Evolutionary conservation across 2,329 filamentous ascomycete species (phyloP).

Genomic region (Neoarthrinium moseri): DNA sequence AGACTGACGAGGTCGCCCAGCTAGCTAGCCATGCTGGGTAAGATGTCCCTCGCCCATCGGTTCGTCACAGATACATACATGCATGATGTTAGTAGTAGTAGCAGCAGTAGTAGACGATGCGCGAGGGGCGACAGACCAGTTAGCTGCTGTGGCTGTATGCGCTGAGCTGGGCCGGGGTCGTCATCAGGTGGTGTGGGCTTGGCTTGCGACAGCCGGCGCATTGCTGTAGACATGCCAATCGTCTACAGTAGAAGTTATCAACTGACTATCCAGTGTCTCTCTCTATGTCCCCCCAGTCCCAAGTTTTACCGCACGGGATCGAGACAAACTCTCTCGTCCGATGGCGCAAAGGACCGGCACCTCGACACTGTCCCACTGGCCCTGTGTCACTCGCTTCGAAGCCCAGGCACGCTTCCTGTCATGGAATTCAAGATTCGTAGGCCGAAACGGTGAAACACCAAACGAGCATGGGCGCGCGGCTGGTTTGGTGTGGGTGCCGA

Average conservation of each 20-base stretch:
- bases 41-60: background rate
- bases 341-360: background rate
- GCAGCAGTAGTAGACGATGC: too few relatives aligned
- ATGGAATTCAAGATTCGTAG: conserved; percentile 18
- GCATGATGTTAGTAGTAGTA: too few relatives aligned
- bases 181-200: background rate
- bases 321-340: background rate
- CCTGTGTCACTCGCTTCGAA: conserved; percentile 4
- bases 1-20: background rate
- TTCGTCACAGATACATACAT: too few relatives aligned
- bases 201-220: background rate
- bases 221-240: too few relatives aligned
- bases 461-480: conserved; percentile 22
- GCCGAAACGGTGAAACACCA: conserved; percentile 28
- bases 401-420: background rate
- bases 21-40: background rate
- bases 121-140: too few relatives aligned
- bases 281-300: too few relatives aligned
- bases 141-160: background rate
- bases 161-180: background rate
- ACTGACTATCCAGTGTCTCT: too few relatives aligned
- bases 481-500: conserved; percentile 14
- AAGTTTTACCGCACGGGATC: background rate
- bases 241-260: too few relatives aligned
- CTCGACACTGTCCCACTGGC: conserved; percentile 1